phyloP scores from a whole-genome alignment of 2,329 filamentous ascomycete genomes.

The Magnaporthiopsis poae region DNA sequence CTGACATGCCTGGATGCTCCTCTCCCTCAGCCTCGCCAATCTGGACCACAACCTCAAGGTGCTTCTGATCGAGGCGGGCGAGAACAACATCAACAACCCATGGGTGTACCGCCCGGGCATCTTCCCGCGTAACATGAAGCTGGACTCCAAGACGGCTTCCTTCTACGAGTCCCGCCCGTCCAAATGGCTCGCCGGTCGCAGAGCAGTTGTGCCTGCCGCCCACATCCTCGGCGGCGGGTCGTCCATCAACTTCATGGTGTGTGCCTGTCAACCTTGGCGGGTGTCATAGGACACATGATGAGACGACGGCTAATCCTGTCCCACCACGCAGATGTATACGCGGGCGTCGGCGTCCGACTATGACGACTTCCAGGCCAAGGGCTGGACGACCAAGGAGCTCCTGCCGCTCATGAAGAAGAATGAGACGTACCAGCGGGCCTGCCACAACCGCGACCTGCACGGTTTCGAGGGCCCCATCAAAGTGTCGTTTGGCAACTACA shows the following conservation, averaged over 20 bases:
- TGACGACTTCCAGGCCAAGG: constrained; percentile 69
- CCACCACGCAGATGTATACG: constrained; percentile 52
- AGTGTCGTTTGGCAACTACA: constrained; percentile 72
- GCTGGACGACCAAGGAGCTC: constrained; percentile 69
- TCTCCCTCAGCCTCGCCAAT: constrained; percentile 52
- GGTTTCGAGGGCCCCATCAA: constrained; percentile 74
- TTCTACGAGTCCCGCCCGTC: constrained; percentile 73
- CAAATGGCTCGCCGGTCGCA: constrained; percentile 59
- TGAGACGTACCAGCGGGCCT: constrained; percentile 63
- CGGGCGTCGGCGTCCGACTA: constrained; percentile 63
- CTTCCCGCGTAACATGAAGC: constrained; percentile 68
- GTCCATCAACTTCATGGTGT: constrained; percentile 68
- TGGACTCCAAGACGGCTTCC: constrained; percentile 70
- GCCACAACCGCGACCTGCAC: constrained; percentile 57
- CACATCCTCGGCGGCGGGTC: constrained; percentile 63
- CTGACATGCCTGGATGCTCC: constrained; percentile 20
- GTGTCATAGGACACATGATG: not conserved
- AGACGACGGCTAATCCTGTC: not conserved
- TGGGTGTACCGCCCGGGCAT: constrained; percentile 68
- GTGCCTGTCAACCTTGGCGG: not conserved
- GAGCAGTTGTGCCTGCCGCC: constrained; percentile 65
- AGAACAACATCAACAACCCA: constrained; percentile 68
- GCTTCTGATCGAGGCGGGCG: constrained; percentile 60
- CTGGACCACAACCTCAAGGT: constrained; percentile 64
- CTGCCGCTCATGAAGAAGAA: constrained; percentile 71